These are phyloP conservation scores for Fraxinus greggii DNA, from an alignment of 305 asterid species.

Conservation along the genomic window DNA sequence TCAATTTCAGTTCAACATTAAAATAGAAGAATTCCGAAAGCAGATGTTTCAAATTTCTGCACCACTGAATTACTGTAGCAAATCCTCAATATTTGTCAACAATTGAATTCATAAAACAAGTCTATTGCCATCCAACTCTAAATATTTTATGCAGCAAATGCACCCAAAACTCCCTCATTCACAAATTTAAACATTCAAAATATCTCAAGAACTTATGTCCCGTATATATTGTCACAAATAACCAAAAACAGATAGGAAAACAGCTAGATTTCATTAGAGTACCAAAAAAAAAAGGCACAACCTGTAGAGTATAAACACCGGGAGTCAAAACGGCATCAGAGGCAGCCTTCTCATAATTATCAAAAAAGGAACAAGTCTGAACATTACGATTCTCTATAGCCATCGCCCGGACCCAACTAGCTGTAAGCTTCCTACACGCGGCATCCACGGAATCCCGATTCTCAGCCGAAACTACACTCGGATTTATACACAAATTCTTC, in stretches of 20 bases:
- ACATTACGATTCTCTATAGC: conserved; percentile 73
- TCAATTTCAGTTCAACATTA: conserved; percentile 1
- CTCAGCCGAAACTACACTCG: conserved; percentile 75
- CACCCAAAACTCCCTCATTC: not conserved
- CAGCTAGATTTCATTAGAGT: not conserved
- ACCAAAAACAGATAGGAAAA: not conserved
- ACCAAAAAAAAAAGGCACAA: conserved; percentile 13
- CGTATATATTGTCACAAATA: not conserved
- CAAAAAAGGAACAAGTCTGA: conserved; percentile 72
- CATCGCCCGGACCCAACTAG: conserved; percentile 83
- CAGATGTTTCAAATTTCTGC: conserved; percentile 8
- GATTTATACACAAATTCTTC: conserved; percentile 89
- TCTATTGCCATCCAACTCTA: not conserved
- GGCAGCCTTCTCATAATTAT: conserved; percentile 74
- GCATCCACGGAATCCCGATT: conserved; percentile 97
- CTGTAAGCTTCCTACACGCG: conserved; percentile 87
- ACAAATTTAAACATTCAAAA: not conserved
- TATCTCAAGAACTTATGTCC: not conserved
- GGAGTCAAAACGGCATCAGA: conserved; percentile 86
- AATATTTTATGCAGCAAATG: not conserved
- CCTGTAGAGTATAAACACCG: conserved; percentile 97
- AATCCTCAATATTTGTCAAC: conserved; percentile 9
- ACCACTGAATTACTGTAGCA: conserved; percentile 3
- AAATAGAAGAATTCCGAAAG: not conserved
- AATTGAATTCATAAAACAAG: conserved; percentile 8